Evolutionary conservation across 208 protist genomes (phyloP).

Genomic region (Strigomonas galati): DNA sequence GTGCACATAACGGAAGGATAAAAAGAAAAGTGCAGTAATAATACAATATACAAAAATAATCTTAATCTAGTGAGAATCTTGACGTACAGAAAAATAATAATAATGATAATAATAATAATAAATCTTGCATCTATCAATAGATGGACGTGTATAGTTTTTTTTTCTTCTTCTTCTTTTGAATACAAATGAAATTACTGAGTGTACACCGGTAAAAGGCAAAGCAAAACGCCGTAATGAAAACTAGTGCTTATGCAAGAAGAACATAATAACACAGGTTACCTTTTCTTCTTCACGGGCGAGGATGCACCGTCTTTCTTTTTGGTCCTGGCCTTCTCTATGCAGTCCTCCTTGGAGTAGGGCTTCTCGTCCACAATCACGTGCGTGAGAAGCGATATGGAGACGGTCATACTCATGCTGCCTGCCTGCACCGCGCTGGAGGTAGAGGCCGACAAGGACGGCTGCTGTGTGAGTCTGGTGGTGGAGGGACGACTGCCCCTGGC

Average conservation of each 20-base stretch:
- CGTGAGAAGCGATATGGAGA: background rate
- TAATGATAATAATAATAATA: slow-evolving; percentile 8
- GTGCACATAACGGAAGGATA: background rate
- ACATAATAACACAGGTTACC: too few species aligned
- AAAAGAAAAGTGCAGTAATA: background rate
- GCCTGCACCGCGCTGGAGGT: background rate
- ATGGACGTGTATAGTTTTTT: too few species aligned
- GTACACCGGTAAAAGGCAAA: too few species aligned
- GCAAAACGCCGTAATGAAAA: too few species aligned
- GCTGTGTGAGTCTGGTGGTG: background rate
- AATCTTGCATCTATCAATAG: too few species aligned
- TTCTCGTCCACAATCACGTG: background rate
- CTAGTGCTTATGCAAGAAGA: too few species aligned
- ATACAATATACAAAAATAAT: too few species aligned
- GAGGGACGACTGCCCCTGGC: too few species aligned
- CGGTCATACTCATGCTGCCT: background rate
- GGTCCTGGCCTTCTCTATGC: background rate
- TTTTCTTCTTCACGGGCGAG: background rate
- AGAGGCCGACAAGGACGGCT: too few species aligned
- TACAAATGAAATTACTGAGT: too few species aligned
- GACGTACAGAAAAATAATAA: background rate
- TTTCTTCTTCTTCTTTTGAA: background rate
- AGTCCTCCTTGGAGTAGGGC: slow-evolving; percentile 14
- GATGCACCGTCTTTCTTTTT: background rate
- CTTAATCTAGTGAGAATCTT: background rate